Evolutionary conservation across 2,329 filamentous ascomycete genomes (phyloP), one percentile per base, ranked within the genome.

Genomic region (Ophiosphaerella korrae): DNA sequence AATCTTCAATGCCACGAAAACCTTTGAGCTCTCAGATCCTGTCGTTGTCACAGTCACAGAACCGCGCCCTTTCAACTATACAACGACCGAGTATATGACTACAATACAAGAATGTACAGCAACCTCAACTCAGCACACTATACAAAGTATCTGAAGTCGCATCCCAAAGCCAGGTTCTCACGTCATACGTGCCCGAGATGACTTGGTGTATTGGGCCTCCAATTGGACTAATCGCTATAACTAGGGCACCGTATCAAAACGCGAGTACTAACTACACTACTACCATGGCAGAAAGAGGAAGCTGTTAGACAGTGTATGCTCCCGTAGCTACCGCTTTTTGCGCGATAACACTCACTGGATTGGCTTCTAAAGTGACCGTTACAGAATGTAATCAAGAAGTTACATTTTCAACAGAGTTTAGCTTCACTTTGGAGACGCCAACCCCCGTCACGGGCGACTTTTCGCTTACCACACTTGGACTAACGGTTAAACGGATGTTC

Each of bases 341-440:
- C 64, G 73, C 74, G 1, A 79, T 77, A 0, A 75, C 71, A 0
- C 64, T 79, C 26, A 76, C 67, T 2, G 75, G 72, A 1, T 63
- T 80, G 3, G 74, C 70, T 1, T 70, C 71, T 6, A 72, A 71
- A 38, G 68, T 77, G 49, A 74, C 73, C 0, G 67, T 80, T 43
- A 71, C 75, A 12, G 64, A 72, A 5, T 79, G 77, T 54, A 64
- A 66, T 21, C 75, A 80, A 47, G 69, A 78, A 16, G 67, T 80
- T 41, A 78, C 77, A 3, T 79, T 78, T 56, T 78, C 76, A 2
- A 78, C 70, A 42, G 70, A 77, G 39, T 75, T 72, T 42, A 76
- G 75, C n/a, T 76, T 72, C 57, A 67, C 67, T 1, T 54, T 78
- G n/a, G 70, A 71, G 5, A 73, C 68, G 4, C 71, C 75, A 5